Evolutionary conservation across 108 stramenopile genomes (phyloP).

Genomic region (Nitzschia inconspicua): DNA sequence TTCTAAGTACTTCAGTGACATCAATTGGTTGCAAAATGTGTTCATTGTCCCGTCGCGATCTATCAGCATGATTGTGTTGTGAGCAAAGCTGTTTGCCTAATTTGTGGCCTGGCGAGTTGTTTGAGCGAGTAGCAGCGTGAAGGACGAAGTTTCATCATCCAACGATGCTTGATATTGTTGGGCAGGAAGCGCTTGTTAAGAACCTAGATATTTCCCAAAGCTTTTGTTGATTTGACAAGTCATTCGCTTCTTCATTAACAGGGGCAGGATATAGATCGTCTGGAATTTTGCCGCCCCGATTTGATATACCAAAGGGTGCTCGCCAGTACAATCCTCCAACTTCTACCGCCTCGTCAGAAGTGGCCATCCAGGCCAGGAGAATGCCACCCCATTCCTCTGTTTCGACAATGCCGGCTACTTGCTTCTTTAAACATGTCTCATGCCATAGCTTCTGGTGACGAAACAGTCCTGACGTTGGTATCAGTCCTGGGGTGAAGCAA

Average conservation of each 20-base stretch:
- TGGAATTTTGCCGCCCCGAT: slow-evolving; percentile 17
- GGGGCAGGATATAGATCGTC: slow-evolving; percentile 5
- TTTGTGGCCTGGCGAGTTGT: too few species aligned
- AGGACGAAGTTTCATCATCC: too few species aligned
- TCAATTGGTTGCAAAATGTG: too few species aligned
- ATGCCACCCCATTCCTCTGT: slow-evolving; percentile 25
- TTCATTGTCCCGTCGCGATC: too few species aligned
- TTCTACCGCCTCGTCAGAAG: slow-evolving; percentile 8
- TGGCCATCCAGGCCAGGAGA: slow-evolving; percentile 28
- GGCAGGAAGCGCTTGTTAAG: too few species aligned
- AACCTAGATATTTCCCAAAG: slow-evolving; percentile 12
- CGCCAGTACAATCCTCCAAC: slow-evolving; percentile 20
- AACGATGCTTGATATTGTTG: too few species aligned
- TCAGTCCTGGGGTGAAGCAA: slow-evolving; percentile 41
- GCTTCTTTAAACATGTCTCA: slow-evolving; percentile 10
- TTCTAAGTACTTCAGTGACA: too few species aligned
- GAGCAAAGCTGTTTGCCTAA: too few species aligned
- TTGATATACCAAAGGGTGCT: slow-evolving; percentile 22
- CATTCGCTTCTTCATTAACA: slow-evolving; percentile 4
- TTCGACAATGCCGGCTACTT: slow-evolving; percentile 3
- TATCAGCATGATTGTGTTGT: too few species aligned
- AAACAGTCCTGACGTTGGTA: slow-evolving; percentile 34
- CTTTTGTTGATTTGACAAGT: slow-evolving; percentile 1
- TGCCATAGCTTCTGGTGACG: slow-evolving; percentile 25
- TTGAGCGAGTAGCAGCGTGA: too few species aligned